Percentiles rank a stretch among this genome's conserved stretches.
These are phyloP conservation scores for Linum lewisii DNA, from an alignment of 345 rosid genomes.

Conservation along the genomic window DNA sequence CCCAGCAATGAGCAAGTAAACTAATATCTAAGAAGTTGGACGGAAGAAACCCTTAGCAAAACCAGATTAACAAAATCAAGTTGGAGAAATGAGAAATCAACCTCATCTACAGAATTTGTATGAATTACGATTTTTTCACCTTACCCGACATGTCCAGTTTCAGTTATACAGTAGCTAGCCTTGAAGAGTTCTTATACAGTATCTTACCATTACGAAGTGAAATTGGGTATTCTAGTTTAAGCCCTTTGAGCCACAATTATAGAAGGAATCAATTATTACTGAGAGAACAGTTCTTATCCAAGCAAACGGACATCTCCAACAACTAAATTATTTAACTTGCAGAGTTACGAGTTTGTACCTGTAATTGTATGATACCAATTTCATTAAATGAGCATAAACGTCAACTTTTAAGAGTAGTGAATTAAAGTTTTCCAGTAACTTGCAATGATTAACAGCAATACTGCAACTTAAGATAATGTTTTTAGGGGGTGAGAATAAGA, in stretches of 20 bases:
- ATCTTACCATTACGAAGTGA: neutral
- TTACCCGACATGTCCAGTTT: neutral
- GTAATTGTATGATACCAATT: conserved; percentile 32
- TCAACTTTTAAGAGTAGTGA: conserved; percentile 13
- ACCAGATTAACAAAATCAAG: too few species aligned
- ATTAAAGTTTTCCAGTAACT: conserved; percentile 19
- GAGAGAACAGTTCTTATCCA: conserved; percentile 12
- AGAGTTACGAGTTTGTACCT: conserved; percentile 24
- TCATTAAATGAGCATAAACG: conserved; percentile 26
- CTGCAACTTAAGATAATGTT: conserved; percentile 25
- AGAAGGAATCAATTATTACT: conserved; percentile 8
- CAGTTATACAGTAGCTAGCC: neutral
- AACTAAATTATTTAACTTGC: conserved; percentile 26
- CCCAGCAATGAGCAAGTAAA: too few species aligned
- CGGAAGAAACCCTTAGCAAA: too few species aligned
- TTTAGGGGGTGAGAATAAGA: conserved; percentile 39
- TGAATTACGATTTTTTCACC: neutral
- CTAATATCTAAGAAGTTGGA: too few species aligned
- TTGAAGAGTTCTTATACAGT: neutral
- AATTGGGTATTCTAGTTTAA: conserved; percentile 2
- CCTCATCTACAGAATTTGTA: neutral
- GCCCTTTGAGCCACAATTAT: neutral
- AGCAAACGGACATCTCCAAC: conserved; percentile 20
- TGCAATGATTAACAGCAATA: conserved; percentile 13
- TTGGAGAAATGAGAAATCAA: too few species aligned